A percentile compares a stretch with the other conserved stretches of the same genome.
Conservation (phyloP, 495 filamentous ascomycete genomes). For the Penicillium canariense region DNA sequence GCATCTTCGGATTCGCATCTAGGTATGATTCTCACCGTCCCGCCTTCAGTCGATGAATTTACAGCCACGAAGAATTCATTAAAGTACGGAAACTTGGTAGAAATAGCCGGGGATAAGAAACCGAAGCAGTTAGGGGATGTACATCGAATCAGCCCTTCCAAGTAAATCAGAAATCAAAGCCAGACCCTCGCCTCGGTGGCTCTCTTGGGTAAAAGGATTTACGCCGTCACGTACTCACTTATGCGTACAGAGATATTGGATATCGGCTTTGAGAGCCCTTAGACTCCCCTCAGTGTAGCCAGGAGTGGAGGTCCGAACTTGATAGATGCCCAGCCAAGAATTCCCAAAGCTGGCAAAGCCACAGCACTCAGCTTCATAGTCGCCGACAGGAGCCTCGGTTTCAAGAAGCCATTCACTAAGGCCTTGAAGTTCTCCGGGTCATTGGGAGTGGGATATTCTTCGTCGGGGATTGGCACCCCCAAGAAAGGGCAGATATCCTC, state of each 20-base stretch:
- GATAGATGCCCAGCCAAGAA: constrained; percentile 12
- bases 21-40: not conserved
- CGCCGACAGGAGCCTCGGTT: constrained; percentile 11
- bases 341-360: constrained; percentile 8
- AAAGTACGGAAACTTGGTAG: not conserved
- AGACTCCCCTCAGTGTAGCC: constrained; percentile 18
- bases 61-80: not conserved
- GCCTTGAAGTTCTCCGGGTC: constrained; percentile 26
- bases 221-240: not conserved
- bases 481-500: constrained; percentile 29
- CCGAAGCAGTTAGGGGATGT: not conserved
- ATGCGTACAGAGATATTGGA: not conserved
- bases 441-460: constrained; percentile 24
- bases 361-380: constrained; percentile 12
- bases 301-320: constrained; percentile 12
- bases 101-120: not conserved
- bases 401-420: constrained; percentile 10
- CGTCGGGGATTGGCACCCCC: constrained; percentile 19
- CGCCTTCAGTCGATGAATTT: not conserved
- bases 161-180: not conserved
- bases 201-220: not conserved
- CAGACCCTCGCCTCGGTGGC: not conserved
- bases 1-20: constrained; percentile 11
- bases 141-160: not conserved
- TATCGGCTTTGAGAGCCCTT: constrained; percentile 2